Percentiles rank a stretch among this genome's conserved stretches.
Evolutionary conservation across 306 rosid genomes (phyloP).

Genomic region (Calophaca sinica): DNA sequence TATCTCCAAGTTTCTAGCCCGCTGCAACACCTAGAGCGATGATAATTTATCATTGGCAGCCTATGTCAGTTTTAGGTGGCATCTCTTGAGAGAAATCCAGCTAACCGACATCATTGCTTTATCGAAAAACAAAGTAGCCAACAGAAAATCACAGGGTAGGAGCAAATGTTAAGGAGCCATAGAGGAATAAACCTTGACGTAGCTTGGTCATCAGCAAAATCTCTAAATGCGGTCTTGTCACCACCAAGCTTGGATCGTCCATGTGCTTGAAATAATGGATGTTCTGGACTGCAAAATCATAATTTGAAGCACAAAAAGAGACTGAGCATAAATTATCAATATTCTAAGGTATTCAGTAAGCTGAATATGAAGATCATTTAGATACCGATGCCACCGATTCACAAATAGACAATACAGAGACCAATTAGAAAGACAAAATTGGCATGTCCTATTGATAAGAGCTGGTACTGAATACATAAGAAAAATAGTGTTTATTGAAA

Average conservation of each 20-base stretch:
- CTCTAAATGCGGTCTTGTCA: conserved; percentile 79
- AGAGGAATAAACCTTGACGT: conserved; percentile 72
- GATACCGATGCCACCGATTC: background rate
- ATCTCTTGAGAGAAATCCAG: conserved; percentile 27
- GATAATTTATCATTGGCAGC: background rate
- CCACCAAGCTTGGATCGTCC: conserved; percentile 96
- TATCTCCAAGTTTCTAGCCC: conserved; percentile 13
- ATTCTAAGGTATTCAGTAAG: conserved; percentile 23
- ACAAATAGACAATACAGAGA: conserved; percentile 30
- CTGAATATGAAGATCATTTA: conserved; percentile 30
- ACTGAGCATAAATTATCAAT: conserved; percentile 30
- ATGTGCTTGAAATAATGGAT: conserved; percentile 79
- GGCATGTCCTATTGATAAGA: background rate
- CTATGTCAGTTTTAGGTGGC: background rate
- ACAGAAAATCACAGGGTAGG: conserved; percentile 23
- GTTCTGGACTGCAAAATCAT: conserved; percentile 87
- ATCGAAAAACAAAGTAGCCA: conserved; percentile 27
- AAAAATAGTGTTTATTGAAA: too few relatives aligned
- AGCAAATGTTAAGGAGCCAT: conserved; percentile 40
- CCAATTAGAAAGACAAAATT: conserved; percentile 28
- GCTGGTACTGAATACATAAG: too few relatives aligned
- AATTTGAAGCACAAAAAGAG: conserved; percentile 18
- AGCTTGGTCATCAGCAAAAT: conserved; percentile 82
- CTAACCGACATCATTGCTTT: conserved; percentile 13
- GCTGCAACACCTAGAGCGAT: conserved; percentile 21